Evolutionary conservation across 2,329 filamentous ascomycete genomes (phyloP), one percentile per base, ranked within the genome.

Genomic region (Metarhizium sp.): DNA sequence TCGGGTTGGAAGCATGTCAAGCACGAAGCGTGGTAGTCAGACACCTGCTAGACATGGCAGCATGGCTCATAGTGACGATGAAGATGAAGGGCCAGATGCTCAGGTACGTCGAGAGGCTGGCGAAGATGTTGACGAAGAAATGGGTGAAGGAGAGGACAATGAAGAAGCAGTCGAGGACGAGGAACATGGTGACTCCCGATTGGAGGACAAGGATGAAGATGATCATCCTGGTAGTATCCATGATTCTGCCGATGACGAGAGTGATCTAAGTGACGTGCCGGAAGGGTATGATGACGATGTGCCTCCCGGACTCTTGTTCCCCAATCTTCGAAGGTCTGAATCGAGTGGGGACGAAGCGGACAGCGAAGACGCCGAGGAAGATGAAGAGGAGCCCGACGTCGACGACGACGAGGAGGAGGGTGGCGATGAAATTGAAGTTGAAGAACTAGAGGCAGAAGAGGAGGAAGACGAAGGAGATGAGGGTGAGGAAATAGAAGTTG

Each of bases 241-340:
- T 57, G 83, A 86, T 58, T 85, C 79, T 45, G 84, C 81, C 0
- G 84, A 87, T 59, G 83, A 86, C 54, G 85, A 88, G 66, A 87
- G 84, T 63, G 85, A 87, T 59, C 72, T 88, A 0, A 87, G 83
- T 53, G 85, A 88, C 58, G 78, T 84, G 4, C 75, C 82, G 30
- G 70, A 78, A 4, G 79, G 78, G 45, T 81, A 81, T 55, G 79
- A 84, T 52, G 78, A 82, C 48, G 78, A 84, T 45, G 75, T 78
- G 34, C 78, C 79, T 1, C 72, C 76, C 1, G 74, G 74, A 13
- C 63, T 83, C 32, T 68, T 82, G 68, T 81, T 82, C 53, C 78
- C 78, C 0, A 78, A 78, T 56, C 62, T 81, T 46, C 66, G 60
- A 46, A 66, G 52, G 18, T 67, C 58, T 2, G 69, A 70, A 58